phyloP scores from a whole-genome alignment of 257 asterid species.

The Jacaranda mimosifolia region DNA sequence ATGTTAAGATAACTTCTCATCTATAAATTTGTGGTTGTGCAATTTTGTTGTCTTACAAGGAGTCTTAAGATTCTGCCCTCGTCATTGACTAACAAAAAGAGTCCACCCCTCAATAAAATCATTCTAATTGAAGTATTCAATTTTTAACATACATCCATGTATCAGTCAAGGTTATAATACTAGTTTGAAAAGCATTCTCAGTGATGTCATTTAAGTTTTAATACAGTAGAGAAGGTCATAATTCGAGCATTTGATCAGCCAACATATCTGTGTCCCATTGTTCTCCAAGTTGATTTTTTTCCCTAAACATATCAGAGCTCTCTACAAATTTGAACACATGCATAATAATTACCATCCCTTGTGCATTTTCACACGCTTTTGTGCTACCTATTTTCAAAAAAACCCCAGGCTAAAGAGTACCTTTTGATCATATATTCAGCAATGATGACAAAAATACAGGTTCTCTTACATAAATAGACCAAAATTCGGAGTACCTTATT shows the following conservation, averaged over 20 bases:
- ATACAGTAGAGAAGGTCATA: neutral
- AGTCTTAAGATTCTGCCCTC: neutral
- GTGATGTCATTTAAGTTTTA: too few species aligned
- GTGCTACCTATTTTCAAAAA: neutral
- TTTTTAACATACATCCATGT: neutral
- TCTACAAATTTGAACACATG: conserved; percentile 3
- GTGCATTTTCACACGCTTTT: conserved; percentile 10
- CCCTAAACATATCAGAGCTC: neutral
- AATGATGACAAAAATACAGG: neutral
- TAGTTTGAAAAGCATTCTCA: too few species aligned
- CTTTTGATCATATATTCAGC: neutral
- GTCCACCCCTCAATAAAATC: neutral
- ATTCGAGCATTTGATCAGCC: neutral
- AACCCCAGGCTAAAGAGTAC: neutral
- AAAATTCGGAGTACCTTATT: conserved; percentile 57
- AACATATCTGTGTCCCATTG: conserved; percentile 9
- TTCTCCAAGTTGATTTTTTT: neutral
- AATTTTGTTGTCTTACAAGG: neutral
- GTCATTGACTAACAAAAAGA: neutral
- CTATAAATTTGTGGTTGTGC: neutral
- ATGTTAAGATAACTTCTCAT: neutral
- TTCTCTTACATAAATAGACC: neutral
- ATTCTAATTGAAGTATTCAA: conserved; percentile 7
- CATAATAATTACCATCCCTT: neutral
- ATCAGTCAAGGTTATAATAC: neutral